Base-by-base conservation (phyloP, 331 rosid species). In the Quercus lobata region DNA sequence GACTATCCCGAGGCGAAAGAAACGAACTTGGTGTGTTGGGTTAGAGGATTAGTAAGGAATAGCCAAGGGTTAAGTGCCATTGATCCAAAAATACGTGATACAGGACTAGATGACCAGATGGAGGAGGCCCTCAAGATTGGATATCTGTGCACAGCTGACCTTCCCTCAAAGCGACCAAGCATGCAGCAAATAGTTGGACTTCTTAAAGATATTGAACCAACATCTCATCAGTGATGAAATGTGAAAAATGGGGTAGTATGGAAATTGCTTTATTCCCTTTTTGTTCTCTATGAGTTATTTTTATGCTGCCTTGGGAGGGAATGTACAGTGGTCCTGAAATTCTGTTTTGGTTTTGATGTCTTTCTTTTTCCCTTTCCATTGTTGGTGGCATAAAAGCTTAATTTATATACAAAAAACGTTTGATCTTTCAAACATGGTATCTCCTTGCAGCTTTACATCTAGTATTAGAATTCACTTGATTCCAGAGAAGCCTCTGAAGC, bases 181-280 rank as follows among this genome's bases (percentile, higher is more conserved):
- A 95, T 91, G 99, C 99, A 95, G 78, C 99, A 95, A 86, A 89
- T 95, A 55, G 99, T 95, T 76, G 99, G 99, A 72, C 98, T 93
- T 80, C 93, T 95, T 21, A 95, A 93, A 82, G 99, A 95, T 77
- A 90, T 95, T 55, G 96, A 93, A 81, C 92, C 97, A 84, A 5
- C 80, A 73, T 71, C 88, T 74, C 72, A 69, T 75, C 49, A 65
- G 78, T 85, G 83, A 82, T 46, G 77, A 49, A 81, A 77, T 58
- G 80, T 49, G 44, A 76, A 46, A 32, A 58, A 68, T 60, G 35
- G 65, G 41, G 72, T 57, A 57, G 63, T 29, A 57, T 57, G 70
- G 77, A 49, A 60, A 76, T 71, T 73, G 68, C 73, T 69, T 62
- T 62, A 60, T 73, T 74, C 25, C 75, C 66, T 71, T 35, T 62